phyloP scores from a whole-genome alignment of 768 basidiomycete genomes.

The Pluteus cervinus region DNA sequence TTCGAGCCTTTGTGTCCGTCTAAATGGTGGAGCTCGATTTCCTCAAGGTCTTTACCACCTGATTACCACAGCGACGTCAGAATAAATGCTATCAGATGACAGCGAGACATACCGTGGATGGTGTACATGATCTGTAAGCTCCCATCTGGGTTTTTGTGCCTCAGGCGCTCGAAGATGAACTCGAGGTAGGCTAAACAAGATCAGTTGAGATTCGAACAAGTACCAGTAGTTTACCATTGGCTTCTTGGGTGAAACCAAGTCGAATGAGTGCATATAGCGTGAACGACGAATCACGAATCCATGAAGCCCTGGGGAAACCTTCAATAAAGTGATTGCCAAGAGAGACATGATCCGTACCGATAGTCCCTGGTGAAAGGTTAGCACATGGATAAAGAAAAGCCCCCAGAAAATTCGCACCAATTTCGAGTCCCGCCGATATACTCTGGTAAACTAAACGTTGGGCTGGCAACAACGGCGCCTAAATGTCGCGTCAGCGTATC shows the following conservation, averaged over 20 bases:
- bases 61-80: conserved; percentile 3
- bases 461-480: conserved; percentile 92
- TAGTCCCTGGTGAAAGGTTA: conserved; percentile 46
- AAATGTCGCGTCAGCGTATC: conserved; percentile 3
- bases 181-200: conserved; percentile 68
- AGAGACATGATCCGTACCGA: conserved; percentile 39
- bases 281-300: conserved; percentile 97
- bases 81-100: background rate
- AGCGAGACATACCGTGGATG: conserved; percentile 74
- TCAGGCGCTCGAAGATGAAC: conserved; percentile 80
- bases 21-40: conserved; percentile 78
- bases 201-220: background rate
- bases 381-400: conserved; percentile 1
- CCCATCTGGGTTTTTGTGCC: conserved; percentile 83
- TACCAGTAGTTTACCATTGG: conserved; percentile 51
- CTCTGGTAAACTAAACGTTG: conserved; percentile 92
- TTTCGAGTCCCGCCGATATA: conserved; percentile 87
- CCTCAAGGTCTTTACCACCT: conserved; percentile 77
- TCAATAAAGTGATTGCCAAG: conserved; percentile 1
- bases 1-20: conserved; percentile 85
- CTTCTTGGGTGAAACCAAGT: conserved; percentile 91
- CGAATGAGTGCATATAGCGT: conserved; percentile 92
- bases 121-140: conserved; percentile 97
- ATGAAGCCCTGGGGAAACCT: conserved; percentile 50
- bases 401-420: conserved; percentile 43